phyloP scores from a whole-genome alignment of 805 yeast genomes.

The Hanseniaspora hatyaiensis region DNA sequence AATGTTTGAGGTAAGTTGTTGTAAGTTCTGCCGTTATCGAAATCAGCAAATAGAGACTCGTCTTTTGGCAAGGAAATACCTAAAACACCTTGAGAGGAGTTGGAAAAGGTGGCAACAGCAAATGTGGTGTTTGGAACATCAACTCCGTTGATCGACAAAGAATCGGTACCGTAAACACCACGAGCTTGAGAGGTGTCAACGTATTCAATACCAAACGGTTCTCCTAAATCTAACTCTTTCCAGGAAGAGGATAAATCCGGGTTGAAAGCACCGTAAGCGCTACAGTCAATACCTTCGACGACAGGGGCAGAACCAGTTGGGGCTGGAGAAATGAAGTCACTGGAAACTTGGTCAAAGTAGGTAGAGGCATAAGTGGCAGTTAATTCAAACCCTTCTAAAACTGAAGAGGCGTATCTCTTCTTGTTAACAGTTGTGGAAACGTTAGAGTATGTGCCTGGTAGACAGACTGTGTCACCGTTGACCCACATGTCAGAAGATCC shows the following conservation, averaged over 20 bases:
- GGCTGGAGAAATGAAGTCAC: slow-evolving; percentile 5
- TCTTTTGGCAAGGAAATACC: slow-evolving; percentile 45
- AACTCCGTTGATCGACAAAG: slow-evolving; percentile 20
- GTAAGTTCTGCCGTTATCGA: slow-evolving; percentile 32
- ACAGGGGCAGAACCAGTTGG: background rate
- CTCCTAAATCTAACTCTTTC: slow-evolving; percentile 22
- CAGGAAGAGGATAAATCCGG: slow-evolving; percentile 29
- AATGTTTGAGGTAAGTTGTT: slow-evolving; percentile 49
- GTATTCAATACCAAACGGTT: slow-evolving; percentile 37
- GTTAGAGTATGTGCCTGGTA: slow-evolving; percentile 17
- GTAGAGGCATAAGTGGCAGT: slow-evolving; percentile 16
- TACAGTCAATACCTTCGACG: slow-evolving; percentile 25
- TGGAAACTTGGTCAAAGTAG: slow-evolving; percentile 9
- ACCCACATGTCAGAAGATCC: slow-evolving; percentile 71
- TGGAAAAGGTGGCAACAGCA: slow-evolving; percentile 29
- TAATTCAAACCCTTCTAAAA: slow-evolving; percentile 13
- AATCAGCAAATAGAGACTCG: slow-evolving; percentile 34
- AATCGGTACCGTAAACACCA: slow-evolving; percentile 43
- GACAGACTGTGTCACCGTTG: slow-evolving; percentile 37
- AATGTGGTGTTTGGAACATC: slow-evolving; percentile 30
- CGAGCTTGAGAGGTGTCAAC: slow-evolving; percentile 40
- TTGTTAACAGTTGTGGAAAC: background rate
- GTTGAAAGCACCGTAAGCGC: slow-evolving; percentile 33
- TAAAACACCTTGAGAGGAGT: slow-evolving; percentile 37
- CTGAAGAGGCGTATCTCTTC: slow-evolving; percentile 14